Evolutionary conservation across 1,139 yeast genomes (phyloP).

Genomic region (Zygotorulaspora mrakii): DNA sequence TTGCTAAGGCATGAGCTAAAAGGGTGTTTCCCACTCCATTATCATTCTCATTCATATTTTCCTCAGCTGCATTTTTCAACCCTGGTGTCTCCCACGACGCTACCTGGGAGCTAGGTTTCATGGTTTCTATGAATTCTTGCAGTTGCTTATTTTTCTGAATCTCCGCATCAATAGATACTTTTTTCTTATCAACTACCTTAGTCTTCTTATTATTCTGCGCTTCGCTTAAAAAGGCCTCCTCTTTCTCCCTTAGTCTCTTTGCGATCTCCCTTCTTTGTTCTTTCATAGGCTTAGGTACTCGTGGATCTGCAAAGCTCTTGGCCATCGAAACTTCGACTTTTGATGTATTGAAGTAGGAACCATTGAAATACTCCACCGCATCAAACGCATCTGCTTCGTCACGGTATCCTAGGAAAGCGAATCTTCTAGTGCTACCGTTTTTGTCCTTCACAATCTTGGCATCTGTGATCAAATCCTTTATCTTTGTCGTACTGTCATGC

Average conservation of each 20-base stretch:
- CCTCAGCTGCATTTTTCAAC: constrained; percentile 9
- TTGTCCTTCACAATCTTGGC: constrained; percentile 76
- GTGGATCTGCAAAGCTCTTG: constrained; percentile 77
- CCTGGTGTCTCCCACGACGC: constrained; percentile 31
- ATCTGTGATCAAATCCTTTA: constrained; percentile 64
- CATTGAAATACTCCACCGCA: constrained; percentile 74
- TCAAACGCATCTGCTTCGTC: constrained; percentile 66
- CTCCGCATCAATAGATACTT: constrained; percentile 49
- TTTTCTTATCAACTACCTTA: constrained; percentile 26
- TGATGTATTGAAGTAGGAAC: constrained; percentile 79
- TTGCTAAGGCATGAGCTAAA: constrained; percentile 39
- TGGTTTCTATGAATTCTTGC: constrained; percentile 75
- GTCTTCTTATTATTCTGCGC: constrained; percentile 38
- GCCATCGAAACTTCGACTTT: constrained; percentile 77
- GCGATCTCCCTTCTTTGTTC: constrained; percentile 58
- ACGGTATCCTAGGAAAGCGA: constrained; percentile 88
- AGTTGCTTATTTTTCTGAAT: constrained; percentile 64
- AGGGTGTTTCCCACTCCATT: constrained; percentile 35
- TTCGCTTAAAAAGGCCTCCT: constrained; percentile 46
- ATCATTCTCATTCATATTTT: constrained; percentile 16
- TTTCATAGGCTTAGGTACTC: constrained; percentile 69
- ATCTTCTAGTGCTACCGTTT: constrained; percentile 84
- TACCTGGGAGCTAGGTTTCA: constrained; percentile 60
- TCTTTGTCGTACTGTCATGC: constrained; percentile 30
- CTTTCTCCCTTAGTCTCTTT: constrained; percentile 51